Base-by-base conservation (phyloP, 2,329 filamentous ascomycete species). In the Lachnum nothofagi region DNA sequence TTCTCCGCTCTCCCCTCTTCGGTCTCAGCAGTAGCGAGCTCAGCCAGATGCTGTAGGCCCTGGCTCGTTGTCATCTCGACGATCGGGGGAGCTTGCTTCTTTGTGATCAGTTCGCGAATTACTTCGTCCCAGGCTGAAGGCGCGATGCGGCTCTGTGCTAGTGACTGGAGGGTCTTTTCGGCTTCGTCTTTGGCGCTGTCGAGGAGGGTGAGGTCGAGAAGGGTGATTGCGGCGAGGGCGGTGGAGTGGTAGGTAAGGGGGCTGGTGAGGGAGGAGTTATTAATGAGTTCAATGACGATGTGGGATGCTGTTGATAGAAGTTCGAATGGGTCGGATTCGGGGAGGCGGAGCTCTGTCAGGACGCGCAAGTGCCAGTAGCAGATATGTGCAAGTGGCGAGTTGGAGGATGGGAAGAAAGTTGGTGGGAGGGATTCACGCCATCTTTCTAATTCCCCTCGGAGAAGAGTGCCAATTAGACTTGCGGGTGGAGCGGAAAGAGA, bases 321-420 rank as follows among this genome's bases (percentile, higher is more conserved):
- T 50, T 85, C 77, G 2, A 72, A 68, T 0, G 79, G 72, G 34
- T 77, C 76, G 1, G 76, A 72, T 9, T 72, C 73, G 1, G 79
- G 75, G 31, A 76, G 78, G 46, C 83, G 70, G 2, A 86, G 72
- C 44, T 82, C 79, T 8, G 80, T 73, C 16, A 88, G 70, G 7
- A 88, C 72, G 52, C 82, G 79, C 56, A 79, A 75, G 63, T 88
- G 83, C 78, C 85, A 86, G 66, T 86, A 88, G 16, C 78, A 78
- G 20, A 88, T 72, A 57, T 85, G 79, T 2, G 88, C 72, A 25
- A 84, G 63, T 3, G 79, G 78, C 42, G 76, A 71, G 3, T 55
- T 54, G n/a, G 71, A 68, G 0, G 67, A 62, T 3, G 75, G 73
- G 19, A 79, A 78, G 22, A 83, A 69, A 37, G 74, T 72, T 10